Evolutionary conservation across 306 rosid genomes (phyloP).

Genomic region (Corylus heterophylla): DNA sequence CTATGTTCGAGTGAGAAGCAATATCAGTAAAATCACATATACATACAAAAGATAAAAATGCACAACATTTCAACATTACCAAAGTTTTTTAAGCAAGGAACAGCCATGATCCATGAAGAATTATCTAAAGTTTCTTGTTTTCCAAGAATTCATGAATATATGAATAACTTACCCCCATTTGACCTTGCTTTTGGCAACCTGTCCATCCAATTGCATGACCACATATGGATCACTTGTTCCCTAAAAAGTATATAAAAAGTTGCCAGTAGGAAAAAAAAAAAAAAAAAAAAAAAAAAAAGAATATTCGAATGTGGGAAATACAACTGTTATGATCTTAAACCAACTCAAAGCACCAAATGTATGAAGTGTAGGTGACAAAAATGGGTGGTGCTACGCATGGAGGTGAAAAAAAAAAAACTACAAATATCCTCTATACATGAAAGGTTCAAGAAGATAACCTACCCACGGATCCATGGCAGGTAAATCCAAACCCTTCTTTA

Average conservation of each 20-base stretch:
- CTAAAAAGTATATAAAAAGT: slow-evolving; percentile 45
- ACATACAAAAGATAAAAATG: background rate
- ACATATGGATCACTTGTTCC: slow-evolving; percentile 98
- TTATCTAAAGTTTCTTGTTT: background rate
- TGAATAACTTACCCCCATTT: slow-evolving; percentile 83
- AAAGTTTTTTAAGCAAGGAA: background rate
- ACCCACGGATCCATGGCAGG: slow-evolving; percentile 99
- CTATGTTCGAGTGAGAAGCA: background rate
- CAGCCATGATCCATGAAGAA: background rate
- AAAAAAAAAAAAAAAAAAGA: slow-evolving; percentile 15
- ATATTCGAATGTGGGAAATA: background rate
- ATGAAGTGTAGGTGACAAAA: background rate
- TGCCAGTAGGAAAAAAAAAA: background rate
- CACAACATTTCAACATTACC: background rate
- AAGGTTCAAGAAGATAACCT: slow-evolving; percentile 27
- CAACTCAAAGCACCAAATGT: background rate
- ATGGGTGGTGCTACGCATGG: background rate
- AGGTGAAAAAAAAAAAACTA: slow-evolving; percentile 1
- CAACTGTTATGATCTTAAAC: background rate
- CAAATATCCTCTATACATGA: background rate
- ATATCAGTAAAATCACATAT: background rate
- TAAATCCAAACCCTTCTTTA: slow-evolving; percentile 73
- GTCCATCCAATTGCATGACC: slow-evolving; percentile 78
- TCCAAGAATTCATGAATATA: background rate
- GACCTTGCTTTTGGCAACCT: slow-evolving; percentile 68